phyloP scores from a whole-genome alignment of 2,329 filamentous ascomycete species.

The Pseudohalonectria lignicola region DNA sequence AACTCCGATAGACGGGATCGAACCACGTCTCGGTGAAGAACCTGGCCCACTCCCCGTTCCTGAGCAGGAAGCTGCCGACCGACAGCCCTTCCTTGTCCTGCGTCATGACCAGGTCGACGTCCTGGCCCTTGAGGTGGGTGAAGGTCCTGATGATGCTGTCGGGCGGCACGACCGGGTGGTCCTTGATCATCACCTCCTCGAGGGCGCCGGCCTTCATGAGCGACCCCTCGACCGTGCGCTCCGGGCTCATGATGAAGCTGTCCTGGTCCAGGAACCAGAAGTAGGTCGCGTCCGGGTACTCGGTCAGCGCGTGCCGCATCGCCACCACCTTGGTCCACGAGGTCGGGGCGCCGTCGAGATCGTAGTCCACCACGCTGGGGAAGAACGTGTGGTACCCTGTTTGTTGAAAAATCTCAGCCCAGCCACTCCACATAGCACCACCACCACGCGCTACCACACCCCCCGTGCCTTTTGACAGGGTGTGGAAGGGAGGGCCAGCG shows the following conservation, averaged over 20 bases:
- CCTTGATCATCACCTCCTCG: constrained; percentile 71
- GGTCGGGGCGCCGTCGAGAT: constrained; percentile 45
- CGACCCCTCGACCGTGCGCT: constrained; percentile 56
- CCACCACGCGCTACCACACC: background rate
- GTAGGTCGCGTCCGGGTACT: constrained; percentile 64
- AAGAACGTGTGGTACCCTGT: constrained; percentile 82
- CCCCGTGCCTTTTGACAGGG: background rate
- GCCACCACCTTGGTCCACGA: constrained; percentile 76
- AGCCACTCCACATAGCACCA: background rate
- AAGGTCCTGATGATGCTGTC: constrained; percentile 97
- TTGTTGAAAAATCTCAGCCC: constrained; percentile 6
- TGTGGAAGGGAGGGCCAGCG: background rate
- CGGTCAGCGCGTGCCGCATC: constrained; percentile 76
- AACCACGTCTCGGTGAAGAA: constrained; percentile 96
- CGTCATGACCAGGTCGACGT: constrained; percentile 72
- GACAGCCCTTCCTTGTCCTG: constrained; percentile 76
- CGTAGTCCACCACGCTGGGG: constrained; percentile 65
- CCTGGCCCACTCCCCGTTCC: constrained; percentile 79
- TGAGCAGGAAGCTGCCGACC: constrained; percentile 66
- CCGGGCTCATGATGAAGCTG: constrained; percentile 79
- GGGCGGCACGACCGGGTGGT: constrained; percentile 80
- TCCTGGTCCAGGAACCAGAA: constrained; percentile 84
- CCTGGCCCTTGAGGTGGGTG: constrained; percentile 61
- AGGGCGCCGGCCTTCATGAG: constrained; percentile 58
- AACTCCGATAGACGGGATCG: constrained; percentile 83